Percentiles rank a stretch among this genome's conserved stretches.
Evolutionary conservation across 306 rosid genomes (phyloP).

Genomic region (Lithocarpus polystachyus): DNA sequence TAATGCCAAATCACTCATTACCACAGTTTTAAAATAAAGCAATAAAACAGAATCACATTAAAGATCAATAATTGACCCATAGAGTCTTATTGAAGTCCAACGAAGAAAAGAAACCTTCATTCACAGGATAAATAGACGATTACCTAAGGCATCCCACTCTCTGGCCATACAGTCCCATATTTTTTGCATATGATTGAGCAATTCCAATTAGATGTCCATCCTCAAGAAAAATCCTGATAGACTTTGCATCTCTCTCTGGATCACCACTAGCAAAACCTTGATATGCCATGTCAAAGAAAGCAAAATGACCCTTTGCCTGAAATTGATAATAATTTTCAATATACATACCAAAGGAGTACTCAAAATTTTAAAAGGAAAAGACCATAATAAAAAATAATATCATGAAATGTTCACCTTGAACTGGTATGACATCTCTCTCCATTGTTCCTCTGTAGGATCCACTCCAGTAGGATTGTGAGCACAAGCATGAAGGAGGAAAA

Average conservation of each 20-base stretch:
- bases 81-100: not conserved
- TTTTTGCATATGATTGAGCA: constrained; percentile 95
- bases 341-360: not conserved
- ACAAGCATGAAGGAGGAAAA: constrained; percentile 96
- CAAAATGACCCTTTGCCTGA: constrained; percentile 86
- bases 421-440: constrained; percentile 85
- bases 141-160: constrained; percentile 96
- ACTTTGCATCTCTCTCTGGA: constrained; percentile 83
- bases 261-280: constrained; percentile 99
- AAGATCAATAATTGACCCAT: not conserved
- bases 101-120: not conserved
- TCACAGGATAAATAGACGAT: constrained; percentile 22
- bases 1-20: not conserved
- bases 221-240: constrained; percentile 82
- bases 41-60: no score
- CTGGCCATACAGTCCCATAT: constrained; percentile 98
- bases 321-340: constrained; percentile 19
- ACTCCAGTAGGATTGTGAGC: constrained; percentile 99
- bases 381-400: constrained; percentile 19
- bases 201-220: constrained; percentile 87
- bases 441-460: constrained; percentile 90
- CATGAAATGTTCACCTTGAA: constrained; percentile 49
- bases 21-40: not conserved
- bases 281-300: constrained; percentile 98
- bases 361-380: not conserved